These are phyloP conservation scores for Mimosa pudica DNA, from an alignment of 306 rosid species.

Conservation along the genomic window DNA sequence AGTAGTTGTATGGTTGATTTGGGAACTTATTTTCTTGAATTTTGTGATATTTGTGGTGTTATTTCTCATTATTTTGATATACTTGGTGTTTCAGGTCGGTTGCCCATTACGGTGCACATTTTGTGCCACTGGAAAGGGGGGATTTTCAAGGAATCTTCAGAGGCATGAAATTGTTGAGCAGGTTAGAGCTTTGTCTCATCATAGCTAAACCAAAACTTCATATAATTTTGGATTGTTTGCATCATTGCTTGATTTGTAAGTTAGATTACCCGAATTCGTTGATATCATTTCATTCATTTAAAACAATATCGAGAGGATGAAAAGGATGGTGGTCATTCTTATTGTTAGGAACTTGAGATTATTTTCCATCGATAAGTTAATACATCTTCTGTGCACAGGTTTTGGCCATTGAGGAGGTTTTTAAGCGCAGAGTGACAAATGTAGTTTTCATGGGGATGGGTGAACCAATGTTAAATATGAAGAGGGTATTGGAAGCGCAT, in stretches of 20 bases:
- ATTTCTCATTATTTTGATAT: slow-evolving; percentile 20
- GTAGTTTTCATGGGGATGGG: slow-evolving; percentile 99
- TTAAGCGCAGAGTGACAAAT: slow-evolving; percentile 85
- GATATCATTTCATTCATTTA: slow-evolving; percentile 8
- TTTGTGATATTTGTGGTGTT: slow-evolving; percentile 23
- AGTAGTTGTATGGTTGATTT: slow-evolving; percentile 25
- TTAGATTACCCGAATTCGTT: slow-evolving; percentile 9
- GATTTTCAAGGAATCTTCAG: slow-evolving; percentile 85
- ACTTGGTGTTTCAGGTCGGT: slow-evolving; percentile 68
- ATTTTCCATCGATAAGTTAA: slow-evolving; percentile 17
- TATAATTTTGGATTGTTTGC: slow-evolving; percentile 32
- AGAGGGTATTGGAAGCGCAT: slow-evolving; percentile 86
- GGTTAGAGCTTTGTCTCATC: slow-evolving; percentile 49
- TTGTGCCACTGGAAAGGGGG: slow-evolving; percentile 99
- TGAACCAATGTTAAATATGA: slow-evolving; percentile 94
- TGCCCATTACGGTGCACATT: slow-evolving; percentile 93
- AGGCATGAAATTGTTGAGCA: slow-evolving; percentile 92
- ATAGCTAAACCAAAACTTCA: slow-evolving; percentile 10
- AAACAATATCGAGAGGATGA: neutral
- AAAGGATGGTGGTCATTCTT: slow-evolving; percentile 7
- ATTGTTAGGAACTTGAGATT: slow-evolving; percentile 23
- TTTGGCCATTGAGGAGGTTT: slow-evolving; percentile 89
- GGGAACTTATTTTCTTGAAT: slow-evolving; percentile 14
- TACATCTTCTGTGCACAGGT: slow-evolving; percentile 56
- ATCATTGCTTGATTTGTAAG: slow-evolving; percentile 1